Evolutionary conservation across 2,329 filamentous ascomycete genomes (phyloP).

Genomic region (Exophiala lecanii-corni): DNA sequence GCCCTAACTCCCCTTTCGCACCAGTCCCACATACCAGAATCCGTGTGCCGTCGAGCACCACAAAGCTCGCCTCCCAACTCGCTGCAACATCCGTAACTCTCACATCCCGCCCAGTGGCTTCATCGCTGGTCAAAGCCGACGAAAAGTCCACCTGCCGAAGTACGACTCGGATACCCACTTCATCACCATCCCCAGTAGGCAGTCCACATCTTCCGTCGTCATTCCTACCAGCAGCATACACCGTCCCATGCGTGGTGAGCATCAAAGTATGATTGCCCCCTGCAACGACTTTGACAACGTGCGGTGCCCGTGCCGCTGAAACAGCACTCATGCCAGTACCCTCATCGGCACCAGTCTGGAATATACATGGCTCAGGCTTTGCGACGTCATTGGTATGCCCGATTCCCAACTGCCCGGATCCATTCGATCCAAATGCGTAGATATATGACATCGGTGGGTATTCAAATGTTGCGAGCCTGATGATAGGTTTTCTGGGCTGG

Average conservation of each 20-base stretch:
- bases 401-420: slow-evolving; percentile 69
- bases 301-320: too few relatives aligned
- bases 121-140: not conserved
- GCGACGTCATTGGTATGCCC: slow-evolving; percentile 68
- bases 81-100: slow-evolving; percentile 55
- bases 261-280: slow-evolving; percentile 88
- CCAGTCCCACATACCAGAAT: slow-evolving; percentile 65
- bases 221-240: slow-evolving; percentile 66
- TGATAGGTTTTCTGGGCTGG: too few relatives aligned
- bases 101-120: not conserved
- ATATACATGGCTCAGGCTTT: slow-evolving; percentile 58
- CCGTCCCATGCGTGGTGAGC: slow-evolving; percentile 53
- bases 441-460: slow-evolving; percentile 29
- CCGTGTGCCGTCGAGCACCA: slow-evolving; percentile 44
- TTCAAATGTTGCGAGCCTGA: too few relatives aligned
- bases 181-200: not conserved
- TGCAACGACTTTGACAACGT: slow-evolving; percentile 42
- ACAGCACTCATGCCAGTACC: too few relatives aligned
- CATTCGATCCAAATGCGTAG: slow-evolving; percentile 71
- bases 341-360: too few relatives aligned
- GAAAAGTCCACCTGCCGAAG: slow-evolving; percentile 5
- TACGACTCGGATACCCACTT: slow-evolving; percentile 1
- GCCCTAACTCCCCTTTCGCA: slow-evolving; percentile 67
- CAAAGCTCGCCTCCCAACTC: slow-evolving; percentile 71
- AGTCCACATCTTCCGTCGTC: slow-evolving; percentile 42